Evolutionary conservation across 2,329 filamentous ascomycete species (phyloP).

Genomic region (Tothia fuscella): DNA sequence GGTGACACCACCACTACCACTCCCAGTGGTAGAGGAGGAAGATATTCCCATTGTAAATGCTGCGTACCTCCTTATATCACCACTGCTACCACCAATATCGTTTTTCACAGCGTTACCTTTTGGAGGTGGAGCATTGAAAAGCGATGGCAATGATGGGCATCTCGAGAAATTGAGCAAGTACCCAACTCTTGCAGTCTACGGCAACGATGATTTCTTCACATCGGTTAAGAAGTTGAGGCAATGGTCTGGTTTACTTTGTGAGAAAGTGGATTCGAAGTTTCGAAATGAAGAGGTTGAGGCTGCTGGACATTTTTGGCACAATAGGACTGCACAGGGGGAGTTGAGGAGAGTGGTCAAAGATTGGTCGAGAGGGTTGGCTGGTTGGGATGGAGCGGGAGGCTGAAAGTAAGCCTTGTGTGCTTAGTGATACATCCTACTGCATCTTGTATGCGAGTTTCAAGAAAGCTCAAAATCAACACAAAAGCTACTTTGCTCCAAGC

Average conservation of each 20-base stretch:
- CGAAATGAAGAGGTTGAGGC: conserved; percentile 32
- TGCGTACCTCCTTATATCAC: conserved; percentile 35
- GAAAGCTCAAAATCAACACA: too few relatives aligned
- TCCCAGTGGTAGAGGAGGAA: too few relatives aligned
- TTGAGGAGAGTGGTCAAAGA: conserved; percentile 16
- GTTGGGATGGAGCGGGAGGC: too few relatives aligned
- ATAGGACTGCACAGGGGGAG: conserved; percentile 22
- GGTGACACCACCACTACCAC: background rate
- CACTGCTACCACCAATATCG: conserved; percentile 33
- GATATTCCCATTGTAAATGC: conserved; percentile 6
- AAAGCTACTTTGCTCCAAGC: too few relatives aligned
- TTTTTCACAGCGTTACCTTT: conserved; percentile 22
- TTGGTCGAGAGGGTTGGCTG: conserved; percentile 16
- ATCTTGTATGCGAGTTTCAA: too few relatives aligned
- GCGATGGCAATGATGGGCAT: background rate
- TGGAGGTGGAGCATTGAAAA: conserved; percentile 9
- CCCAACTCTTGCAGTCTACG: conserved; percentile 57
- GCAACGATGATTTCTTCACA: conserved; percentile 63
- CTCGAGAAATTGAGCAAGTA: conserved; percentile 14
- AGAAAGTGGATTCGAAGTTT: conserved; percentile 19
- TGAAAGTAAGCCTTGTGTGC: too few relatives aligned
- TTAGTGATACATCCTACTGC: too few relatives aligned
- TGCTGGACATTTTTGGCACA: conserved; percentile 41
- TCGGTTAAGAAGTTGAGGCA: conserved; percentile 49
- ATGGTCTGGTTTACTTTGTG: conserved; percentile 40